phyloP scores from a whole-genome alignment of 768 basidiomycete species.

The Trametes cinnabarina region DNA sequence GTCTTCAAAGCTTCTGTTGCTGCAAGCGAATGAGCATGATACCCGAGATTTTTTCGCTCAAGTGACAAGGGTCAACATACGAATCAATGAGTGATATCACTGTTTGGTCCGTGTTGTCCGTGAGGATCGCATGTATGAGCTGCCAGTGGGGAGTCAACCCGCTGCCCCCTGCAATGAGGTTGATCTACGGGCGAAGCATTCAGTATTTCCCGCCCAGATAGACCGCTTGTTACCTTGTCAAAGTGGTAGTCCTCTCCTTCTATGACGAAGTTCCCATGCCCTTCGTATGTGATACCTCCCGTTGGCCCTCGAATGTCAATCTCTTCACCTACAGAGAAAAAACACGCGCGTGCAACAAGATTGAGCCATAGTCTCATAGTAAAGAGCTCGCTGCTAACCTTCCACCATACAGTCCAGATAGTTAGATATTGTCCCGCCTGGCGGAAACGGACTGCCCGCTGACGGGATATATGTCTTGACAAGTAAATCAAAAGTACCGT shows the following conservation, averaged over 20 bases:
- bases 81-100: slow-evolving; percentile 21
- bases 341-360: no score
- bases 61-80: background rate
- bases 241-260: slow-evolving; percentile 16
- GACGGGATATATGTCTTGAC: slow-evolving; percentile 26
- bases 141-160: slow-evolving; percentile 28
- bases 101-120: slow-evolving; percentile 18
- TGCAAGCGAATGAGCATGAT: background rate
- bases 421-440: slow-evolving; percentile 24
- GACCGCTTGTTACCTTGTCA: slow-evolving; percentile 7
- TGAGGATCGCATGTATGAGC: slow-evolving; percentile 24
- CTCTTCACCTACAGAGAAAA: slow-evolving; percentile 21
- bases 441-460: slow-evolving; percentile 13
- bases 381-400: slow-evolving; percentile 3
- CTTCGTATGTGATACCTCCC: slow-evolving; percentile 22
- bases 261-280: slow-evolving; percentile 20
- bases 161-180: slow-evolving; percentile 24
- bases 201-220: background rate
- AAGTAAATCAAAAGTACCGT: slow-evolving; percentile 26
- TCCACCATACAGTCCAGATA: slow-evolving; percentile 24
- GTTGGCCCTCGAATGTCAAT: slow-evolving; percentile 24
- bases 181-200: slow-evolving; percentile 11
- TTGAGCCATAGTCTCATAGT: no score
- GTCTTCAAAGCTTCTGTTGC: slow-evolving; percentile 25
- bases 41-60: no score